Percentiles rank a stretch among this genome's conserved stretches.
These are phyloP conservation scores for Nothophytophthora sp. DNA, from an alignment of 352 stramenopile genomes.

Conservation along the genomic window DNA sequence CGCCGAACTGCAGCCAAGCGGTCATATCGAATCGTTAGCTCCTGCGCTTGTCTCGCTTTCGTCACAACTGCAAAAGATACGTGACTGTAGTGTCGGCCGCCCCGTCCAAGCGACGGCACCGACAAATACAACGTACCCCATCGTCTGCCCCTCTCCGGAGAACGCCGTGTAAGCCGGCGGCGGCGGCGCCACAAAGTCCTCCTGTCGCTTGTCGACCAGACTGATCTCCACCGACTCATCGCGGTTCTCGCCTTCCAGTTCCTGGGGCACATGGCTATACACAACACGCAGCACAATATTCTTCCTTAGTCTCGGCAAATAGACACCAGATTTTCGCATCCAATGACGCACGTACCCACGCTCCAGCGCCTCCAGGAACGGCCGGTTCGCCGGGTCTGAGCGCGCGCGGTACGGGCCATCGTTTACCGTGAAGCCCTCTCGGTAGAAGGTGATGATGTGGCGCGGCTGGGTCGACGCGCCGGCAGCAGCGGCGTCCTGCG, in stretches of 20 bases:
- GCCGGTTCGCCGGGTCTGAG: constrained; percentile 66
- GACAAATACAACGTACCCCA: constrained; percentile 44
- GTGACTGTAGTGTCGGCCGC: too few relatives aligned
- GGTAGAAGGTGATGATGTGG: constrained; percentile 86
- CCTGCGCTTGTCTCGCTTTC: too few relatives aligned
- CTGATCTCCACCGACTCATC: constrained; percentile 77
- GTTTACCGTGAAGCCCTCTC: constrained; percentile 85
- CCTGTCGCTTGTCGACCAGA: constrained; percentile 84
- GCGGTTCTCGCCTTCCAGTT: constrained; percentile 74
- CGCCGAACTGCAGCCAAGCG: constrained; percentile 23
- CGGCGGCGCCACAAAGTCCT: constrained; percentile 75
- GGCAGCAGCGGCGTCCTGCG: constrained; percentile 25
- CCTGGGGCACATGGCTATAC: constrained; percentile 61
- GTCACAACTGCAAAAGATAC: too few relatives aligned
- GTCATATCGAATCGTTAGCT: background rate
- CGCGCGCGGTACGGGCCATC: constrained; percentile 75
- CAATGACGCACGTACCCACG: constrained; percentile 33
- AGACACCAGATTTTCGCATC: background rate
- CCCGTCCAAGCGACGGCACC: too few relatives aligned
- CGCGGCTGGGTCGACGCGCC: constrained; percentile 27
- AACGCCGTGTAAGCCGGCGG: constrained; percentile 87
- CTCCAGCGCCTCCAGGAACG: constrained; percentile 85
- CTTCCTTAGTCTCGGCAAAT: background rate
- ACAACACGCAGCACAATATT: constrained; percentile 1
- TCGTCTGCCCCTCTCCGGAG: constrained; percentile 78